Evolutionary conservation across 75 land plant species (phyloP).

Genomic region (Chamaecyparis obtusa): DNA sequence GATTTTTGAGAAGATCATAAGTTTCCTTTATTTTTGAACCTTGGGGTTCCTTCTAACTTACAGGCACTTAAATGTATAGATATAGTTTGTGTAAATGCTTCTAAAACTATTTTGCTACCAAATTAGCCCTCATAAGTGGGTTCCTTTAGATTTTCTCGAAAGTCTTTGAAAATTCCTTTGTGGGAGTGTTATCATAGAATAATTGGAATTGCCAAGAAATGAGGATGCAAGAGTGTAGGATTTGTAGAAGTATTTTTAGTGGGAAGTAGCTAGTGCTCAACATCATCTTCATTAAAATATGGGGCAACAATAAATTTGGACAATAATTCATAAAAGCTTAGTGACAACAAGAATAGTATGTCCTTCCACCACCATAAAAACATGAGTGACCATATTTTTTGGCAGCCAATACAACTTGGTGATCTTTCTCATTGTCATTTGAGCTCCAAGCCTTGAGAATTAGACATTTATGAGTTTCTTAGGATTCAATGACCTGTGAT

Average conservation of each 20-base stretch:
- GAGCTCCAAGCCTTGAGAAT: conserved; percentile 69
- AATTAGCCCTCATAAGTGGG: no score
- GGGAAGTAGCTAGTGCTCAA: conserved; percentile 79
- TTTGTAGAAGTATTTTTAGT: conserved; percentile 65
- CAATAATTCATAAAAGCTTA: conserved; percentile 53
- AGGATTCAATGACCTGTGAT: conserved; percentile 80
- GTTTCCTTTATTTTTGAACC: no score
- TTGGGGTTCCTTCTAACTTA: no score
- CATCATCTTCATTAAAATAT: conserved; percentile 65
- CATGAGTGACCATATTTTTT: conserved; percentile 57
- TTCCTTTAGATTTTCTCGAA: no score
- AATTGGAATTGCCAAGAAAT: conserved; percentile 68
- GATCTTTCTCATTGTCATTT: conserved; percentile 84
- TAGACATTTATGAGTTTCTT: conserved; percentile 86
- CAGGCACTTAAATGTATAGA: no score
- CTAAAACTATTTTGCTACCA: no score
- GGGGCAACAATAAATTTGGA: conserved; percentile 70
- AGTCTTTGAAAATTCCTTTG: no score
- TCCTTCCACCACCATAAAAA: conserved; percentile 66
- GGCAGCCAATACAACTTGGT: conserved; percentile 69
- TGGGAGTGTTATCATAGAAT: no score
- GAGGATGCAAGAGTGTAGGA: conserved; percentile 83
- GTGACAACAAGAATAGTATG: conserved; percentile 72
- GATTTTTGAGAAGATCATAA: no score
- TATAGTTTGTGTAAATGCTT: no score